Evolutionary conservation across 805 yeast species (phyloP), one percentile per base, ranked within the genome.

Genomic region (Wickerhamiella kazuoi): DNA sequence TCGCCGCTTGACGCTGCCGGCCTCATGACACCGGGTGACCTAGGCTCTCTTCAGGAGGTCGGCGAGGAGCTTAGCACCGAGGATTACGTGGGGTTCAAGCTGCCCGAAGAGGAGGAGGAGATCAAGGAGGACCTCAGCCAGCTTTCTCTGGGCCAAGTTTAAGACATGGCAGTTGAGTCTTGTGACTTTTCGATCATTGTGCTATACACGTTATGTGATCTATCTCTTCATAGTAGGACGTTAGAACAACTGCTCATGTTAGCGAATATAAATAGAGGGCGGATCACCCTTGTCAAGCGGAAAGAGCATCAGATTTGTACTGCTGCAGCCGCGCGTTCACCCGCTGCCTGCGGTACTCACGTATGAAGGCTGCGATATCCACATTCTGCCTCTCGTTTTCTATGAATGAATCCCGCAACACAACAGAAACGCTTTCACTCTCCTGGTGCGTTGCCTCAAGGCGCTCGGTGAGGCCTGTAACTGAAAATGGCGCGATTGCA

Each of bases 1-100:
- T 86, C 96, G 4, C 97, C 98, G 44, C 67, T 86, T 41, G 82
- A 71, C 46, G 60, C 75, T 1, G 59, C 73, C 13, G 76, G 79
- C 15, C 64, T 76, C 49, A 87, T 84, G 94, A 87, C 98, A 2
- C 98, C 98, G 0, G 98, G 98, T 30, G 98, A 87, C 57, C 69
- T 87, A 46, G 98, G 97, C n/a, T 77, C 94, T 3, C 67, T 90
- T 51, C 96, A 86, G 56, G 98, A 87, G 56, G 81, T 82, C 30
- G 73, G 73, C 41, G 81, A 80, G 51, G 65, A 72, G 2, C 63
- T 75, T 42, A 65, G 66, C 46, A 75, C 78, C 29, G 83, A 81
- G 30, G 96, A 87, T 55, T 87, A 82, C 45, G 50, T 60, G 21
- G 64, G 63, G n/a, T 63, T 63, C 55, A 47, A 48, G 31, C 52